phyloP scores from a whole-genome alignment of 1,284 basidiomycete genomes.

The Volvariella surrecta region DNA sequence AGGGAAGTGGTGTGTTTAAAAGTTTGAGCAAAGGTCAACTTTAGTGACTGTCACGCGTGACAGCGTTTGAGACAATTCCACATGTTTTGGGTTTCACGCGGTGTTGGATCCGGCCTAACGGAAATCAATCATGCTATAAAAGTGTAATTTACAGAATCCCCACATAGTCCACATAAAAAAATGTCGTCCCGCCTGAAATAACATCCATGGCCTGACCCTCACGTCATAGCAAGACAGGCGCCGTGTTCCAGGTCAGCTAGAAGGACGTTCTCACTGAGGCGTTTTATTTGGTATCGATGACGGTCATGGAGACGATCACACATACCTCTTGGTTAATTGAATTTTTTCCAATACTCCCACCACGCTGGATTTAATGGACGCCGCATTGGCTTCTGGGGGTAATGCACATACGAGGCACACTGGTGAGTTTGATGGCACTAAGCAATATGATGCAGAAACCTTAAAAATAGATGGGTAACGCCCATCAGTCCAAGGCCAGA shows the following conservation, averaged over 20 bases:
- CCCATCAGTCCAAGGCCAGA: conserved; percentile 5
- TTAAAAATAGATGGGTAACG: conserved; percentile 16
- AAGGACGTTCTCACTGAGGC: conserved; percentile 37
- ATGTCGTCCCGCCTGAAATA: conserved; percentile 16
- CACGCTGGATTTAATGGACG: conserved; percentile 31
- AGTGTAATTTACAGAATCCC: not conserved
- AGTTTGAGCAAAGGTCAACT: not conserved
- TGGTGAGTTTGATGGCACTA: conserved; percentile 53
- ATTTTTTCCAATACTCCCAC: conserved; percentile 37
- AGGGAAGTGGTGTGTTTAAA: conserved; percentile 14
- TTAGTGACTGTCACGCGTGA: not conserved
- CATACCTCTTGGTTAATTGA: conserved; percentile 37
- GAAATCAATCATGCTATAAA: not conserved
- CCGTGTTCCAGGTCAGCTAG: conserved; percentile 43
- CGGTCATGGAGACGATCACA: conserved; percentile 3
- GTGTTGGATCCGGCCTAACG: no score
- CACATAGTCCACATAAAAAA: not conserved
- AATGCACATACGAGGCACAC: conserved; percentile 47
- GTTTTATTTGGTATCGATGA: conserved; percentile 5
- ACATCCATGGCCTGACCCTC: no score
- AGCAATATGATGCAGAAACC: conserved; percentile 51
- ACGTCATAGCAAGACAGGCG: conserved; percentile 46
- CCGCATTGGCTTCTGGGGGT: conserved; percentile 31
- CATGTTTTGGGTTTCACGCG: not conserved
- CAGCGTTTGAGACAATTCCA: conserved; percentile 1